Conservation (phyloP, 2,329 filamentous ascomycete species). For the Stagonosporopsis tanaceti region DNA sequence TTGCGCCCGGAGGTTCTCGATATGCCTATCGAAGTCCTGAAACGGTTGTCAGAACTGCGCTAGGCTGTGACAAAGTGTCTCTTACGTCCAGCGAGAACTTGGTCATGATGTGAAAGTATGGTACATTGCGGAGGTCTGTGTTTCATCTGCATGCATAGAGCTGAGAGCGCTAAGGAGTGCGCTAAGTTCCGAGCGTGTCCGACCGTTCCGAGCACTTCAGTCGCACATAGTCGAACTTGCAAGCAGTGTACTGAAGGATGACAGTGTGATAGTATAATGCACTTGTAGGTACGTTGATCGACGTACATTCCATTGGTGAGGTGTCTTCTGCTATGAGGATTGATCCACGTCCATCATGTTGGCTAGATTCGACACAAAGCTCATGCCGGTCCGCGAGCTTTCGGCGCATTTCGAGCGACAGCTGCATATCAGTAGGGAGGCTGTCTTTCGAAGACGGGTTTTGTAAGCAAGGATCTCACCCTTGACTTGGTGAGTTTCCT, state of each 20-base stretch:
- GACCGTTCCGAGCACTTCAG: conserved; percentile 15
- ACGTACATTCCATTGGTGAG: background rate
- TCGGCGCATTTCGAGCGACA: background rate
- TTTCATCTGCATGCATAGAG: conserved; percentile 13
- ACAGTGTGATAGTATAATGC: background rate
- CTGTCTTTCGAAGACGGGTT: background rate
- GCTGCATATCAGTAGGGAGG: background rate
- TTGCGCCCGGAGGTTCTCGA: conserved; percentile 40
- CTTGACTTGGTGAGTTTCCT: background rate
- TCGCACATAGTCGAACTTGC: too few species aligned
- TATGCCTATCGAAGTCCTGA: conserved; percentile 45
- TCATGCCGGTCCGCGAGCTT: background rate
- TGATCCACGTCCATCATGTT: background rate
- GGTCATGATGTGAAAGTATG: conserved; percentile 29
- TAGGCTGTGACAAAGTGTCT: conserved; percentile 6
- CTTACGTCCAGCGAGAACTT: conserved; percentile 41
- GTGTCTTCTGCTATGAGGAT: background rate
- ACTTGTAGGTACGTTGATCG: background rate
- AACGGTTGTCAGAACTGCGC: conserved; percentile 24
- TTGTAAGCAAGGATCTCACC: background rate
- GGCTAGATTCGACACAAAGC: background rate
- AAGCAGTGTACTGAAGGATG: too few species aligned
- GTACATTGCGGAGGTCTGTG: conserved; percentile 12
- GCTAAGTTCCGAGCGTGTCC: conserved; percentile 19
- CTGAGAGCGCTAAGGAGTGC: conserved; percentile 9